These are phyloP conservation scores for Kluyveromyces wickerhamii DNA, from an alignment of 805 yeast genomes.

Conservation along the genomic window DNA sequence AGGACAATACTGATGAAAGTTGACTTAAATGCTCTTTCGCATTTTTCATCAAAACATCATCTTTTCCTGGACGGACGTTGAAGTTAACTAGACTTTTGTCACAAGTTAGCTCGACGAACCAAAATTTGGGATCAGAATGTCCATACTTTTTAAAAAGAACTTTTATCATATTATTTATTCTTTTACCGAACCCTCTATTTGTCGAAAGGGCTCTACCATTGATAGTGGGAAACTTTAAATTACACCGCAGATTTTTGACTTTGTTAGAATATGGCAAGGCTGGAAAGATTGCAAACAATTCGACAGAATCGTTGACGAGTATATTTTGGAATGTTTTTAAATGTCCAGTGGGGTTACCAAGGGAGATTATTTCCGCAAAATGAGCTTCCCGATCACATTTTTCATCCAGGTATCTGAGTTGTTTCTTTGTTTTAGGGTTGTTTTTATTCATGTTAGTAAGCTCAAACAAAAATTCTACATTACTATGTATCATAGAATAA, in stretches of 20 bases:
- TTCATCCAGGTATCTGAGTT: background rate
- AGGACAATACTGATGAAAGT: no score
- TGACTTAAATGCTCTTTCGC: no score
- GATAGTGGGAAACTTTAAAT: conserved; percentile 12
- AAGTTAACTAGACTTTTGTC: no score
- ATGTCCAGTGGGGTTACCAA: background rate
- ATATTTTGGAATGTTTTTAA: background rate
- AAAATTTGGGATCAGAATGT: background rate
- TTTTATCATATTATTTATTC: conserved; percentile 13
- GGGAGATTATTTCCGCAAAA: background rate
- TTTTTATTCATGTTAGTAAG: background rate
- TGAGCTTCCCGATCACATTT: background rate
- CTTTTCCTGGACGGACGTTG: no score
- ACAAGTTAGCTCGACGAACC: background rate
- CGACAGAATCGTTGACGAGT: background rate
- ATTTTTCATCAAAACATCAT: no score
- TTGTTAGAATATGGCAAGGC: background rate
- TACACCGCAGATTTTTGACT: background rate
- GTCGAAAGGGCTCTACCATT: conserved; percentile 30
- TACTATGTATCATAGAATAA: conserved; percentile 27
- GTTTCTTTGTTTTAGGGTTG: background rate
- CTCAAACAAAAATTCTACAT: conserved; percentile 24
- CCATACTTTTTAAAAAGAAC: background rate
- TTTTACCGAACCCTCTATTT: conserved; percentile 27
- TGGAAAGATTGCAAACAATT: background rate